Conservation (phyloP, 2,329 filamentous ascomycete genomes). For the Cercospora sp. region DNA sequence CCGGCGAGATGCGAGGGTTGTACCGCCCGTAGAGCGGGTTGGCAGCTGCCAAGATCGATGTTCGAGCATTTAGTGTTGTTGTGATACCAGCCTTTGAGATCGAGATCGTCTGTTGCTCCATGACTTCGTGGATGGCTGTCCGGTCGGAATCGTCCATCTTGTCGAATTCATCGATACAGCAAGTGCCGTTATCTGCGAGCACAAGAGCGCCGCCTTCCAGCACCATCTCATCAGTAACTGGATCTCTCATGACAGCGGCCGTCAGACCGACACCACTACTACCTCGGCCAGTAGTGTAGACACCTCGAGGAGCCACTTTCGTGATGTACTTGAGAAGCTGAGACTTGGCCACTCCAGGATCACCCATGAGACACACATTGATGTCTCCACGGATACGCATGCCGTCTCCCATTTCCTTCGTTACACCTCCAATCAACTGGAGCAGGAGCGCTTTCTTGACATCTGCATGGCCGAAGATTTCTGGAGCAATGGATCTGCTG, state of each 20-base stretch:
- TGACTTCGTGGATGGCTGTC: constrained; percentile 82
- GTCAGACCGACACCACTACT: constrained; percentile 81
- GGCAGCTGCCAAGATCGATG: constrained; percentile 79
- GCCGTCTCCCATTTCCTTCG: constrained; percentile 93
- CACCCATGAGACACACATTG: constrained; percentile 98
- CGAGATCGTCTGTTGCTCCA: constrained; percentile 85
- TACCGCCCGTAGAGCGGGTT: constrained; percentile 98
- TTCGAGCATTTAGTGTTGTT: constrained; percentile 92
- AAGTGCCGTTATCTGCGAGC: constrained; percentile 78
- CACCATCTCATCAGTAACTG: constrained; percentile 81
- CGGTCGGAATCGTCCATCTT: constrained; percentile 86
- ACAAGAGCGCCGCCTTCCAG: constrained; percentile 78
- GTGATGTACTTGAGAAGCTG: constrained; percentile 98
- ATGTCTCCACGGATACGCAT: constrained; percentile 99
- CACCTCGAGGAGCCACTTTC: constrained; percentile 91
- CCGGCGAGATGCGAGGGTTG: constrained; percentile 93
- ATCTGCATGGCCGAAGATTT: constrained; percentile 94
- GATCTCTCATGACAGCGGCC: constrained; percentile 79
- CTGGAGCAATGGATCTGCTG: constrained; percentile 91
- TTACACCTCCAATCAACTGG: constrained; percentile 91
- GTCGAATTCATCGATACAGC: constrained; percentile 85
- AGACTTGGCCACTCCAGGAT: constrained; percentile 98
- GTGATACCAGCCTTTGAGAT: constrained; percentile 93
- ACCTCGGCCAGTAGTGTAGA: constrained; percentile 79
- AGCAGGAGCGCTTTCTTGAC: constrained; percentile 98